Evolutionary conservation across 805 yeast species (phyloP).

Genomic region (Suhomyces emberorum): DNA sequence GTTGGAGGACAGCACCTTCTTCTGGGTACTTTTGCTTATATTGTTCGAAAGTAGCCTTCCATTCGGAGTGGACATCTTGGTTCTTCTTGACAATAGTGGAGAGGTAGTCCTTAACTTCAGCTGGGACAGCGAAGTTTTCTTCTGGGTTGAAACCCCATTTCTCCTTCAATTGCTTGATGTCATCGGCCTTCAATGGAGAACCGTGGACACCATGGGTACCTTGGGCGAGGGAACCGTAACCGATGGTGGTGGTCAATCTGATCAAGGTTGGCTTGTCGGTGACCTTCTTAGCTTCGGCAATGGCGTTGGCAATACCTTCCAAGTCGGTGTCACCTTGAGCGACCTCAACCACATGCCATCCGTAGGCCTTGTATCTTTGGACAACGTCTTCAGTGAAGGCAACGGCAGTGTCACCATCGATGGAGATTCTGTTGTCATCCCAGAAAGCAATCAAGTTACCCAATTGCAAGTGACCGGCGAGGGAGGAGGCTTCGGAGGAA

Average conservation of each 20-base stretch:
- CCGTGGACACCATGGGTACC: slow-evolving; percentile 97
- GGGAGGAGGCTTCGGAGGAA: slow-evolving; percentile 86
- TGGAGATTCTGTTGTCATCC: slow-evolving; percentile 96
- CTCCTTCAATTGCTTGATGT: slow-evolving; percentile 79
- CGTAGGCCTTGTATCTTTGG: slow-evolving; percentile 84
- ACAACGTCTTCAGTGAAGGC: slow-evolving; percentile 93
- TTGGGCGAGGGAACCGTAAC: slow-evolving; percentile 80
- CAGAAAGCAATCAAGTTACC: slow-evolving; percentile 91
- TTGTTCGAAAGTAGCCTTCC: slow-evolving; percentile 62
- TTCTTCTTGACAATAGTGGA: slow-evolving; percentile 56
- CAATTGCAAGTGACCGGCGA: slow-evolving; percentile 94
- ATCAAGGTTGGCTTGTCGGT: slow-evolving; percentile 85
- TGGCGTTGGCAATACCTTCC: slow-evolving; percentile 66
- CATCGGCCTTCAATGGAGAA: slow-evolving; percentile 91
- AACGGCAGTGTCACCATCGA: slow-evolving; percentile 86
- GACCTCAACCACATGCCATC: slow-evolving; percentile 85
- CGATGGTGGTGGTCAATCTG: slow-evolving; percentile 86
- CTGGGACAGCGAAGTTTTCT: slow-evolving; percentile 72
- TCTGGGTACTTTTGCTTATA: slow-evolving; percentile 73
- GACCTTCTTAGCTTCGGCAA: slow-evolving; percentile 75
- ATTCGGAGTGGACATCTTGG: slow-evolving; percentile 64
- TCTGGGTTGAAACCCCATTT: slow-evolving; percentile 87
- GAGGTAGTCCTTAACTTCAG: slow-evolving; percentile 76
- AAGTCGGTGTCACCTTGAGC: slow-evolving; percentile 79
- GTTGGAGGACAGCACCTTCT: slow-evolving; percentile 70